Percentiles rank a stretch among this genome's conserved stretches.
These are phyloP conservation scores for Suhomyces coccinellae DNA, from an alignment of 1,139 yeast species.

Conservation along the genomic window DNA sequence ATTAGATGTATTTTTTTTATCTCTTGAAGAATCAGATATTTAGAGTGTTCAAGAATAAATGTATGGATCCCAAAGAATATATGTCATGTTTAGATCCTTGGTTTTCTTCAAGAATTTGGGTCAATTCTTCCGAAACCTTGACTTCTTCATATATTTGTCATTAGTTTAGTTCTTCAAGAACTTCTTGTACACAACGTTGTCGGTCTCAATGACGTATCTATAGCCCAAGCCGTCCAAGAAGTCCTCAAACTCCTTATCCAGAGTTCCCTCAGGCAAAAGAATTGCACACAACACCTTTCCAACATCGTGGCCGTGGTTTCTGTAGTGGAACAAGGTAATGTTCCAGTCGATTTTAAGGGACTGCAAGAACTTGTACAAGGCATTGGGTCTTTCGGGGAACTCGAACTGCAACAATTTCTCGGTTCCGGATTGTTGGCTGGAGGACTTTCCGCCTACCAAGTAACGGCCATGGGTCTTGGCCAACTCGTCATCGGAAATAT, in stretches of 20 bases:
- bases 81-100: too few relatives aligned
- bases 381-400: conserved; percentile 98
- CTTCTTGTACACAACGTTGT: conserved; percentile 76
- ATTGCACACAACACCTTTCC: conserved; percentile 92
- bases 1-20: neutral
- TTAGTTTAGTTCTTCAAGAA: conserved; percentile 44
- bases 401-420: conserved; percentile 84
- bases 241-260: conserved; percentile 57
- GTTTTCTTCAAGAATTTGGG: too few relatives aligned
- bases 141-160: too few relatives aligned
- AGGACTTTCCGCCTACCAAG: conserved; percentile 83
- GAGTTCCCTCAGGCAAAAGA: conserved; percentile 74
- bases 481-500: conserved; percentile 87
- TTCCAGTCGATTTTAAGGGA: conserved; percentile 82
- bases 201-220: conserved; percentile 77
- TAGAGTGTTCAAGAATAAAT: too few relatives aligned
- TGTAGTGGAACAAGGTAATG: conserved; percentile 88
- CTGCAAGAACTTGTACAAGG: conserved; percentile 74
- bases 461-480: conserved; percentile 97
- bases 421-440: conserved; percentile 49
- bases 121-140: too few relatives aligned
- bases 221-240: conserved; percentile 76
- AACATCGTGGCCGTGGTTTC: conserved; percentile 95
- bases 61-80: too few relatives aligned
- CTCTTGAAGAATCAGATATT: too few relatives aligned